A percentile compares a stretch with the other conserved stretches of the same genome.
Evolutionary conservation across 108 stramenopile species (phyloP).

Genomic region (Tribonema minus): DNA sequence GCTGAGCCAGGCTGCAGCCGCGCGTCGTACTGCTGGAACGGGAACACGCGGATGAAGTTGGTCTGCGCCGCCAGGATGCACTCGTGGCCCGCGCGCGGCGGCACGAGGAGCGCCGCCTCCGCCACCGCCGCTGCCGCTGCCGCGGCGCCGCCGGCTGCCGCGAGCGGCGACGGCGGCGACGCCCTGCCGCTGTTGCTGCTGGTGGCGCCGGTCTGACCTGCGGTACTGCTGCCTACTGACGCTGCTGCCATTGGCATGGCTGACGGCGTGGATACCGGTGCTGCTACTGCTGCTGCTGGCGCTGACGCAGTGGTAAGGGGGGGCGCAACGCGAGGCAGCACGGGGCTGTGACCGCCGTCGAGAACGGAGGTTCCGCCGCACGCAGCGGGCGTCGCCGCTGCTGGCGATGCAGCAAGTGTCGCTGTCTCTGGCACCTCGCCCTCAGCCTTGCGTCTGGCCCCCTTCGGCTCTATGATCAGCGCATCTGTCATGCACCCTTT

Average conservation of each 20-base stretch:
- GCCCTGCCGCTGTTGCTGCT: too few relatives aligned
- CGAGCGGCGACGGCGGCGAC: too few relatives aligned
- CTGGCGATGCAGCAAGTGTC: too few relatives aligned
- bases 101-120: background rate
- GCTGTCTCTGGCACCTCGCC: too few relatives aligned
- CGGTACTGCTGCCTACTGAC: too few relatives aligned
- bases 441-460: too few relatives aligned
- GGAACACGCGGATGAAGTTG: background rate
- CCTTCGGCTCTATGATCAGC: background rate
- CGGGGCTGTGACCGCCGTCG: background rate
- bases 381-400: too few relatives aligned
- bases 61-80: background rate
- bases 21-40: background rate
- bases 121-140: background rate
- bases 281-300: background rate
- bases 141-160: background rate
- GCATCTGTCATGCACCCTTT: background rate
- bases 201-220: too few relatives aligned
- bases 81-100: background rate
- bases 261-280: background rate
- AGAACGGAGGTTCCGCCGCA: background rate
- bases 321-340: too few relatives aligned
- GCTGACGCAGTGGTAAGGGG: background rate
- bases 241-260: too few relatives aligned
- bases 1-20: background rate